A percentile compares a stretch with the other conserved stretches of the same genome.
phyloP scores from a whole-genome alignment of 1,284 basidiomycete genomes.

The Phellinidium pouzarii region DNA sequence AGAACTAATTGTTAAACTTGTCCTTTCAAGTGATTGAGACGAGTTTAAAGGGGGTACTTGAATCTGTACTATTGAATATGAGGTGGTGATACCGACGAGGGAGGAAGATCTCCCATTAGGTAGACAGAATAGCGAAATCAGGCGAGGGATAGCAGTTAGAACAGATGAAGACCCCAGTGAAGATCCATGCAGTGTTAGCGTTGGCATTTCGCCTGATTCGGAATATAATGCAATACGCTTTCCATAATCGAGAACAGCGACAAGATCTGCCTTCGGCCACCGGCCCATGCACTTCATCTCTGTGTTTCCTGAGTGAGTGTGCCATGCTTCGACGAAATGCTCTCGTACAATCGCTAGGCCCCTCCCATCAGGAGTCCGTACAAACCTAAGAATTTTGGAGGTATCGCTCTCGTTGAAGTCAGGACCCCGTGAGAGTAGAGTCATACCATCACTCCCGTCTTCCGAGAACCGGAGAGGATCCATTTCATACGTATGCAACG shows the following conservation, averaged over 20 bases:
- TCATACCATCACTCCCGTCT: slow-evolving; percentile 47
- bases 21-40: slow-evolving; percentile 22
- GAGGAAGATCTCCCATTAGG: slow-evolving; percentile 42
- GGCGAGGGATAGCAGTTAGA: slow-evolving; percentile 40
- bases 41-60: slow-evolving; percentile 22
- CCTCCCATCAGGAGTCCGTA: slow-evolving; percentile 69
- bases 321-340: slow-evolving; percentile 59
- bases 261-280: slow-evolving; percentile 52
- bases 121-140: slow-evolving; percentile 57
- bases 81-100: slow-evolving; percentile 55
- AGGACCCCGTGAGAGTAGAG: slow-evolving; percentile 32
- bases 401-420: slow-evolving; percentile 42
- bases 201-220: not conserved
- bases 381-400: slow-evolving; percentile 48
- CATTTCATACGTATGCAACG: slow-evolving; percentile 51
- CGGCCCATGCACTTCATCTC: slow-evolving; percentile 36
- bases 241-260: slow-evolving; percentile 64
- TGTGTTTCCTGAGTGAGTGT: slow-evolving; percentile 38
- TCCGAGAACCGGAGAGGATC: slow-evolving; percentile 53
- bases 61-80: slow-evolving; percentile 41
- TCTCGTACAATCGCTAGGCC: slow-evolving; percentile 60
- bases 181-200: slow-evolving; percentile 6
- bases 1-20: slow-evolving; percentile 34
- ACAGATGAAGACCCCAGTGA: not conserved
- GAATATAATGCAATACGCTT: slow-evolving; percentile 11